A percentile compares a stretch with the other conserved stretches of the same genome.
These are phyloP conservation scores for Gracilaria vermiculophylla DNA, from an alignment of 23 red algal genomes.

Conservation along the genomic window DNA sequence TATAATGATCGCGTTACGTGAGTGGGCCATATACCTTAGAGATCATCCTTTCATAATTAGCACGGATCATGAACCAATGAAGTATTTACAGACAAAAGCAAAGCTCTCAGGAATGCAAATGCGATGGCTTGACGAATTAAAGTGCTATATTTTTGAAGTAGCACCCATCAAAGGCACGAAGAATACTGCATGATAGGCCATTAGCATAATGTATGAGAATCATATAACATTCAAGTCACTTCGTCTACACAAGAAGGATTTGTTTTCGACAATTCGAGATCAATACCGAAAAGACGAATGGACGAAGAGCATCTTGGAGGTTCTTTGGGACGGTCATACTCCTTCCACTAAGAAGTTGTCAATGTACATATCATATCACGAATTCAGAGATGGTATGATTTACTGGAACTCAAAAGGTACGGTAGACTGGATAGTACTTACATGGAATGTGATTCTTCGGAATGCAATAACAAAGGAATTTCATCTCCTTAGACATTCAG, in stretches of 20 bases:
- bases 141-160: constrained; percentile 12
- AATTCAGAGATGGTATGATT: not conserved
- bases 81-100: constrained; percentile 32
- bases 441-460: not conserved
- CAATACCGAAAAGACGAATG: not conserved
- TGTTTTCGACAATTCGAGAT: not conserved
- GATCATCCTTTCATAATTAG: constrained; percentile 14
- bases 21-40: constrained; percentile 42
- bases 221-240: not conserved
- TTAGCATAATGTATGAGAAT: not conserved
- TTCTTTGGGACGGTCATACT: not conserved
- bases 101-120: constrained; percentile 38
- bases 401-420: constrained; percentile 19
- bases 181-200: constrained; percentile 30
- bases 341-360: not conserved
- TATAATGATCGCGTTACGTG: constrained; percentile 17
- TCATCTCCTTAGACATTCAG: constrained; percentile 11
- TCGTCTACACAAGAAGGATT: not conserved
- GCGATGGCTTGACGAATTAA: constrained; percentile 32
- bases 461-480: not conserved
- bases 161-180: not conserved
- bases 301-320: not conserved
- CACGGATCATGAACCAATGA: constrained; percentile 54
- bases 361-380: constrained; percentile 22
- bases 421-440: not conserved